Percentiles rank a stretch among this genome's conserved stretches.
Conservation (phyloP, 2,329 filamentous ascomycete species). For the Phialocephala subalpina region DNA sequence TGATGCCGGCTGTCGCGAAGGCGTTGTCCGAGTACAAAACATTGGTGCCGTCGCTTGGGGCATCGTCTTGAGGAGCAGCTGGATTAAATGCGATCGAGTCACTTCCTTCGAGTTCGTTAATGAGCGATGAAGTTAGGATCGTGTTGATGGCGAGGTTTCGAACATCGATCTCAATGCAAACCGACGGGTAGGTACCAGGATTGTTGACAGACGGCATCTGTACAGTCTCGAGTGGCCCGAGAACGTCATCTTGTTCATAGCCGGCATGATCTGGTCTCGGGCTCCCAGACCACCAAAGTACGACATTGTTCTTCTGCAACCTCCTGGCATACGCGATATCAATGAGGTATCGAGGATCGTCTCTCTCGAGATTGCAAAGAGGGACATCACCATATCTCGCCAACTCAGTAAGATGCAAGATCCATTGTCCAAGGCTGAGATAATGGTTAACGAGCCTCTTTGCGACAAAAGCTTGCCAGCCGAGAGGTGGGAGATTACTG, state of each 20-base stretch:
- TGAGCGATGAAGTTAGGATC: conserved; percentile 92
- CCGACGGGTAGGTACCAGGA: conserved; percentile 91
- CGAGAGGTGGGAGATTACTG: conserved; percentile 86
- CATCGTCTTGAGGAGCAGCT: conserved; percentile 67
- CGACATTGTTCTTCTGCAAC: conserved; percentile 88
- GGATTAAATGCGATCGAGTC: conserved; percentile 89
- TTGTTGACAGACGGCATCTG: conserved; percentile 95
- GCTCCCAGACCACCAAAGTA: conserved; percentile 94
- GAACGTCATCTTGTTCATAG: conserved; percentile 90
- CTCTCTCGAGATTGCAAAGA: conserved; percentile 92
- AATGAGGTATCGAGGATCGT: conserved; percentile 94
- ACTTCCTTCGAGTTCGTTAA: conserved; percentile 93
- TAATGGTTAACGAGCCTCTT: conserved; percentile 89
- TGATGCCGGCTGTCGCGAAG: conserved; percentile 90
- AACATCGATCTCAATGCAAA: conserved; percentile 94
- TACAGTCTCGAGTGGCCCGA: conserved; percentile 83
- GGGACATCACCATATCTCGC: conserved; percentile 94
- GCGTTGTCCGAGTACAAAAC: conserved; percentile 86
- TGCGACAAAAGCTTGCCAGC: conserved; percentile 91
- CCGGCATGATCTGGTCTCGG: conserved; percentile 93
- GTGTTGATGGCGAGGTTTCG: conserved; percentile 98
- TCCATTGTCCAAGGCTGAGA: conserved; percentile 90
- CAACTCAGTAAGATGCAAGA: conserved; percentile 85
- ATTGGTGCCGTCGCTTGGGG: conserved; percentile 67
- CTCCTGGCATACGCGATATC: conserved; percentile 93